Conservation (phyloP, 108 stramenopile species). For the Epithemia pelagica region DNA sequence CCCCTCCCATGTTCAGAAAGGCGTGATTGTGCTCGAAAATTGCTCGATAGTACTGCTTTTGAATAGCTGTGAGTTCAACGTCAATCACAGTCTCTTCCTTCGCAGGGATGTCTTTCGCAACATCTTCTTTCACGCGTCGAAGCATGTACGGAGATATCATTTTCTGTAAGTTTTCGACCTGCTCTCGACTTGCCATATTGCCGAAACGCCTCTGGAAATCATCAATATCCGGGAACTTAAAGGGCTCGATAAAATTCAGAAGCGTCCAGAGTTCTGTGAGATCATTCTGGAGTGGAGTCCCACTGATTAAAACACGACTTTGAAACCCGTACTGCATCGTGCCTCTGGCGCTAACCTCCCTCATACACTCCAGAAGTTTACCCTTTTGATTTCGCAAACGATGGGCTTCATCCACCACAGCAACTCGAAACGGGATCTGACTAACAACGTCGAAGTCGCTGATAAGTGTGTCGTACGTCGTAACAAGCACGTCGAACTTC, state of each 20-base stretch:
- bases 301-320: constrained; percentile 94
- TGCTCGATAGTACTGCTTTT: constrained; percentile 99
- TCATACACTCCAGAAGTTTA: constrained; percentile 92
- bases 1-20: constrained; percentile 84
- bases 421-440: constrained; percentile 79
- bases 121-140: constrained; percentile 95
- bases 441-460: constrained; percentile 86
- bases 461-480: constrained; percentile 90
- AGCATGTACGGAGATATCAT: constrained; percentile 97
- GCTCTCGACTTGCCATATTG: constrained; percentile 86
- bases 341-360: constrained; percentile 81
- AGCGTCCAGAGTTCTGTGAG: constrained; percentile 96
- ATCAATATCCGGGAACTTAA: constrained; percentile 83
- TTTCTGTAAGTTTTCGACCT: constrained; percentile 86
- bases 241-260: constrained; percentile 96
- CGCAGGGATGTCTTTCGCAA: constrained; percentile 97
- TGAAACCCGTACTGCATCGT: constrained; percentile 88
- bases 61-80: constrained; percentile 96
- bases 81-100: constrained; percentile 99
- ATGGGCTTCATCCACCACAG: constrained; percentile 98
- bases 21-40: constrained; percentile 96
- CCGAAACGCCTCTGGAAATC: constrained; percentile 87
- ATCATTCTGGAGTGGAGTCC: constrained; percentile 99
- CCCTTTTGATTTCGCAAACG: constrained; percentile 90
- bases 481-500: constrained; percentile 92